These are phyloP conservation scores for Aspergillus udagawae DNA, from an alignment of 2,329 filamentous ascomycete species.

Conservation along the genomic window DNA sequence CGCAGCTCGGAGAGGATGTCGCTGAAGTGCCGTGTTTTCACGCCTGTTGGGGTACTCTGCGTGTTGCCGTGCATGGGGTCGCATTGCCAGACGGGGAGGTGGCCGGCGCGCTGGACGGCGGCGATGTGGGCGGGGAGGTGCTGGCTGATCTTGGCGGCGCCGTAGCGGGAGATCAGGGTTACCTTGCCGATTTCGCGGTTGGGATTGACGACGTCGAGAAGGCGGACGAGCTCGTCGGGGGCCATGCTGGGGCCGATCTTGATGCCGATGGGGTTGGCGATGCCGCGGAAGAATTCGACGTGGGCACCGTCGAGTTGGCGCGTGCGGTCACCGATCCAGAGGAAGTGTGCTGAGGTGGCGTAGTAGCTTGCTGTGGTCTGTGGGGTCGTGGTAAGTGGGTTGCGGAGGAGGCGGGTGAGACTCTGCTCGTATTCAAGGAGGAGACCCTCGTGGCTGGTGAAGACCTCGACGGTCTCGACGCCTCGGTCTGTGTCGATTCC, in stretches of 20 bases:
- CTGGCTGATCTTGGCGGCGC: conserved; percentile 68
- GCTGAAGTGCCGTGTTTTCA: conserved; percentile 90
- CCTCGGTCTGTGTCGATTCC: conserved; percentile 81
- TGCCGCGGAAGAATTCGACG: conserved; percentile 94
- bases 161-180: conserved; percentile 93
- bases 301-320: conserved; percentile 89
- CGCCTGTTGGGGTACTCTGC: conserved; percentile 63
- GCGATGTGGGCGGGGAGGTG: conserved; percentile 83
- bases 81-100: conserved; percentile 89
- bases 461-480: conserved; percentile 88
- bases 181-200: conserved; percentile 80
- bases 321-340: conserved; percentile 97
- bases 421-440: conserved; percentile 91
- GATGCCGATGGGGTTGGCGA: conserved; percentile 93
- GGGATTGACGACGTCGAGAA: conserved; percentile 86
- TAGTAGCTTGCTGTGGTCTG: conserved; percentile 61
- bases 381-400: conserved; percentile 44
- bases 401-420: conserved; percentile 71
- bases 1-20: conserved; percentile 86
- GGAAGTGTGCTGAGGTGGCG: conserved; percentile 91
- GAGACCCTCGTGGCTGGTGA: conserved; percentile 91
- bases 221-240: conserved; percentile 66
- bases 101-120: conserved; percentile 75
- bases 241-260: conserved; percentile 90
- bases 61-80: conserved; percentile 96